phyloP scores from a whole-genome alignment of 768 basidiomycete species.

The Mycena vulgaris region DNA sequence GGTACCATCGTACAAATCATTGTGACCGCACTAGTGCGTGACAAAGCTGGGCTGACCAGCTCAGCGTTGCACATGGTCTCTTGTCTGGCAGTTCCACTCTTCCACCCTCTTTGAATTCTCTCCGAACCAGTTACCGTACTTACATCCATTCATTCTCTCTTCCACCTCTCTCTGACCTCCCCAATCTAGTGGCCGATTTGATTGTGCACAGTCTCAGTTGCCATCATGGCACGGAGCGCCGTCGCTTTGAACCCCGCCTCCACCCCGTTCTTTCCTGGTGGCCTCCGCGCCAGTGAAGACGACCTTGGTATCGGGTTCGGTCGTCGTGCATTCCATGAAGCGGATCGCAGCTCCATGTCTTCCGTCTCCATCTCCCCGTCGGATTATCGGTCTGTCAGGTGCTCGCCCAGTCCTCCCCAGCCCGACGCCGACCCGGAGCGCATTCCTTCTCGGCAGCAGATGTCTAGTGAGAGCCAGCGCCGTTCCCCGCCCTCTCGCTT shows the following conservation, averaged over 20 bases:
- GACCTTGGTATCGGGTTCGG: constrained; percentile 62
- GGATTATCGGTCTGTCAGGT: constrained; percentile 77
- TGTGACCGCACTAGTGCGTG: not conserved
- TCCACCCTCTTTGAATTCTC: not conserved
- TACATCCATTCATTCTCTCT: constrained; percentile 19
- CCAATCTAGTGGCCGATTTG: constrained; percentile 35
- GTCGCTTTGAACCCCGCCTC: constrained; percentile 83
- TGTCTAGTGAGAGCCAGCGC: constrained; percentile 57
- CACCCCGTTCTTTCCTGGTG: constrained; percentile 88
- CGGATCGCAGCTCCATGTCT: constrained; percentile 68
- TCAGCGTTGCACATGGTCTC: not conserved
- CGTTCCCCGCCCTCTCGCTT: constrained; percentile 65
- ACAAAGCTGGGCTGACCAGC: not conserved
- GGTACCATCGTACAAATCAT: no score
- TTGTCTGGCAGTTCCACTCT: constrained; percentile 11
- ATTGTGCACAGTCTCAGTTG: constrained; percentile 43
- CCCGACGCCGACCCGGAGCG: constrained; percentile 49
- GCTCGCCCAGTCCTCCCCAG: constrained; percentile 77
- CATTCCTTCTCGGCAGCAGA: constrained; percentile 48
- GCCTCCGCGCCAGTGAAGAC: constrained; percentile 70
- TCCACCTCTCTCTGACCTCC: constrained; percentile 14
- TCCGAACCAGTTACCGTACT: not conserved
- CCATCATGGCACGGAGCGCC: constrained; percentile 81
- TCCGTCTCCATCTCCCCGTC: constrained; percentile 72
- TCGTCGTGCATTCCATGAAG: constrained; percentile 62